Evolutionary conservation across 805 yeast species (phyloP).

Genomic region (Wickerhamomyces mucosus): DNA sequence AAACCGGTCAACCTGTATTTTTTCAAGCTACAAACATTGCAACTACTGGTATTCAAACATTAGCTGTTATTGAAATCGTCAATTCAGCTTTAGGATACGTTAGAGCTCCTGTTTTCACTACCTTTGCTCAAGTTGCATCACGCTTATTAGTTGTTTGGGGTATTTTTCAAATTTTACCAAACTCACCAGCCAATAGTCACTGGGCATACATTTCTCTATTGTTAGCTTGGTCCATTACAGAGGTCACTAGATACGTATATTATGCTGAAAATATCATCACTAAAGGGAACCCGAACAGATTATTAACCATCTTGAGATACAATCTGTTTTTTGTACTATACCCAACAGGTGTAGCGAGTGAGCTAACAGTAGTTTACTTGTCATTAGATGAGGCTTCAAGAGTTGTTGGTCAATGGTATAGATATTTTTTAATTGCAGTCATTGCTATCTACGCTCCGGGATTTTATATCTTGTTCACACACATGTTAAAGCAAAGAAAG

Average conservation of each 20-base stretch:
- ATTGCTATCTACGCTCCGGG: slow-evolving; percentile 78
- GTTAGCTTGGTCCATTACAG: slow-evolving; percentile 91
- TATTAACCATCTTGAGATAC: slow-evolving; percentile 69
- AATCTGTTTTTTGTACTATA: slow-evolving; percentile 74
- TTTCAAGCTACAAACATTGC: slow-evolving; percentile 49
- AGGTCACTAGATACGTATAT: slow-evolving; percentile 78
- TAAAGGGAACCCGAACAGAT: slow-evolving; percentile 42
- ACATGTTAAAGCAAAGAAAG: slow-evolving; percentile 83
- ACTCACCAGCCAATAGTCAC: slow-evolving; percentile 49
- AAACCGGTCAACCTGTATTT: slow-evolving; percentile 55
- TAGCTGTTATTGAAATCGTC: slow-evolving; percentile 72
- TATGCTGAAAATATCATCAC: slow-evolving; percentile 61
- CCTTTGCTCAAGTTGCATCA: slow-evolving; percentile 80
- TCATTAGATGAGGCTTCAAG: slow-evolving; percentile 63
- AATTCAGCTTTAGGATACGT: slow-evolving; percentile 77
- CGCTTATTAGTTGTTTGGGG: slow-evolving; percentile 79
- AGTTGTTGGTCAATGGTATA: slow-evolving; percentile 40
- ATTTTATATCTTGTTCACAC: slow-evolving; percentile 70
- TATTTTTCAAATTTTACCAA: slow-evolving; percentile 65
- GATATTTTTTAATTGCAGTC: slow-evolving; percentile 43
- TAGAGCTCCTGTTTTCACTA: slow-evolving; percentile 75
- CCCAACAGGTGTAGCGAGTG: slow-evolving; percentile 90
- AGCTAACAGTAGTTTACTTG: slow-evolving; percentile 56
- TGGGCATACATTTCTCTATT: slow-evolving; percentile 60
- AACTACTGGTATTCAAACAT: slow-evolving; percentile 61